Evolutionary conservation across 2,329 filamentous ascomycete genomes (phyloP).

Genomic region (Periconia sp.): DNA sequence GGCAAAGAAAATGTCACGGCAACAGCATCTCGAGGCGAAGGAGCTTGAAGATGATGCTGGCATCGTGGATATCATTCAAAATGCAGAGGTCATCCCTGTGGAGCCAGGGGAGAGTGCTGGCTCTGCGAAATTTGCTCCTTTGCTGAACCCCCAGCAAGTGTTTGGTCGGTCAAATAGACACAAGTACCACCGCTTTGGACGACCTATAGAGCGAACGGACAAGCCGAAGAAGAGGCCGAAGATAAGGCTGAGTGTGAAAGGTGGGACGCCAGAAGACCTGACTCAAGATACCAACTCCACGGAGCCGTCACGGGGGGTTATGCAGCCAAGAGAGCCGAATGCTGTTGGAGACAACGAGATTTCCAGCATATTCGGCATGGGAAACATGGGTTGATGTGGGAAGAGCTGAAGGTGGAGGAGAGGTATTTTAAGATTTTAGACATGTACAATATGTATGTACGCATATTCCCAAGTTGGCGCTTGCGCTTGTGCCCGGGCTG

Average conservation of each 20-base stretch:
- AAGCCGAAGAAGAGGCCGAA: constrained; percentile 27
- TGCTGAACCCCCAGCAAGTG: constrained; percentile 51
- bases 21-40: constrained; percentile 61
- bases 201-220: constrained; percentile 21
- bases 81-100: constrained; percentile 57
- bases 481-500: too few relatives aligned
- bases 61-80: constrained; percentile 65
- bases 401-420: too few relatives aligned
- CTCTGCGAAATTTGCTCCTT: constrained; percentile 47
- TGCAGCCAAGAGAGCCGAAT: not conserved
- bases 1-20: constrained; percentile 74
- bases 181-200: constrained; percentile 35
- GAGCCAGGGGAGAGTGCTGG: constrained; percentile 39
- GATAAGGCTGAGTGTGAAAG: constrained; percentile 4
- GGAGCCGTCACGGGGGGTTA: constrained; percentile 1
- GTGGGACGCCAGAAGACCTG: not conserved
- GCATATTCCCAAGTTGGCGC: too few relatives aligned
- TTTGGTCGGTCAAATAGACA: constrained; percentile 48
- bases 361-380: constrained; percentile 3
- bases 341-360: not conserved
- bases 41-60: constrained; percentile 64
- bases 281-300: not conserved
- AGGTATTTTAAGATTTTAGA: too few relatives aligned
- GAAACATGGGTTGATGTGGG: too few relatives aligned
- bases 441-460: too few relatives aligned